phyloP scores from a whole-genome alignment of 371 early-diverging fungal genomes.

The Chytridiales sp. region DNA sequence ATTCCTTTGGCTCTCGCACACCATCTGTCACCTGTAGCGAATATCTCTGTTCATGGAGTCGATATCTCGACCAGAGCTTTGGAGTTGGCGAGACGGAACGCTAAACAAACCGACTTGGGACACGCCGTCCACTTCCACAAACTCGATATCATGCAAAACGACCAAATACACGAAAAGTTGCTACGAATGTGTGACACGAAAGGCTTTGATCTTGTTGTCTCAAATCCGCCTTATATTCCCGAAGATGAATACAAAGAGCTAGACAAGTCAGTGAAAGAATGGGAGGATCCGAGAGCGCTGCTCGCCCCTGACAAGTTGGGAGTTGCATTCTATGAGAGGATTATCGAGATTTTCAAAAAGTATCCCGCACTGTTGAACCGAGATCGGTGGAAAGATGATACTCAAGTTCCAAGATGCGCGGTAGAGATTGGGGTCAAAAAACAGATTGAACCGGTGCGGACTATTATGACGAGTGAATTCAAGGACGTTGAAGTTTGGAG shows the following conservation, averaged over 20 bases:
- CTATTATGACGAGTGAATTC: slow-evolving; percentile 52
- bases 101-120: slow-evolving; percentile 17
- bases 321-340: slow-evolving; percentile 58
- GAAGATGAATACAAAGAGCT: slow-evolving; percentile 62
- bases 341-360: slow-evolving; percentile 31
- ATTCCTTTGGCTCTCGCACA: slow-evolving; percentile 75
- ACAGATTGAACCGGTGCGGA: slow-evolving; percentile 55
- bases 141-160: slow-evolving; percentile 44
- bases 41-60: slow-evolving; percentile 50
- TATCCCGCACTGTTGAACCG: slow-evolving; percentile 19
- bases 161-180: neutral
- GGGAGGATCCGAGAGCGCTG: slow-evolving; percentile 86
- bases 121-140: slow-evolving; percentile 37
- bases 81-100: slow-evolving; percentile 53
- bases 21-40: slow-evolving; percentile 50
- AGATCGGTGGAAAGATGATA: slow-evolving; percentile 19
- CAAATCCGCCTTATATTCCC: slow-evolving; percentile 93
- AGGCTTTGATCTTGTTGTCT: slow-evolving; percentile 66
- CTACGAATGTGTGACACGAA: neutral
- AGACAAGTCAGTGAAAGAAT: slow-evolving; percentile 70
- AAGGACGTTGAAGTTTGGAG: slow-evolving; percentile 62
- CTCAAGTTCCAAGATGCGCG: slow-evolving; percentile 62
- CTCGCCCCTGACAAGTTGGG: slow-evolving; percentile 67
- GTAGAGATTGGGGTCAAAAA: slow-evolving; percentile 78
- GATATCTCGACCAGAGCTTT: slow-evolving; percentile 56